A percentile compares a stretch with the other conserved stretches of the same genome.
Conservation (phyloP, 129 eudicot species). For the Flaveria bidentis region DNA sequence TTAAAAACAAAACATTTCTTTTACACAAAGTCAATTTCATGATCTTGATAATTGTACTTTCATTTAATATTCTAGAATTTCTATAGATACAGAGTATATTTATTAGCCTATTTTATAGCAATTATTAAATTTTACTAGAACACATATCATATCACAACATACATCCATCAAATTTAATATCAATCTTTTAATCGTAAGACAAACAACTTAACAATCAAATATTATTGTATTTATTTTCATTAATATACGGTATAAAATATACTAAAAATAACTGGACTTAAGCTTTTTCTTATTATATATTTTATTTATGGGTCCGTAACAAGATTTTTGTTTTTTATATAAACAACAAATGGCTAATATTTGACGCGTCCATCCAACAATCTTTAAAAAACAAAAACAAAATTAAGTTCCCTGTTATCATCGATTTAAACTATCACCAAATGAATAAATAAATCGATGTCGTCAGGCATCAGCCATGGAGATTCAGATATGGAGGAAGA, state of each 20-base stretch:
- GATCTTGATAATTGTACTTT: too few relatives aligned
- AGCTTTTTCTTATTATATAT: neutral
- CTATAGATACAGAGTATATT: too few relatives aligned
- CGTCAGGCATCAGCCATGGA: conserved; percentile 10
- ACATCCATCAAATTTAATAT: too few relatives aligned
- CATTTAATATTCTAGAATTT: too few relatives aligned
- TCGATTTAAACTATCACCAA: conserved; percentile 1
- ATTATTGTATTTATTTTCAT: neutral
- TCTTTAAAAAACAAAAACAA: neutral
- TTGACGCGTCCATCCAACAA: conserved; percentile 9
- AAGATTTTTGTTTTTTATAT: conserved; percentile 2
- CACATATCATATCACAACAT: too few relatives aligned
- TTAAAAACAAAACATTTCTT: too few relatives aligned
- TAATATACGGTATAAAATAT: neutral
- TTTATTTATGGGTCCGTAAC: neutral
- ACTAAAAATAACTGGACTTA: neutral
- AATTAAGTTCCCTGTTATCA: conserved; percentile 15
- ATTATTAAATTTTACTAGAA: too few relatives aligned
- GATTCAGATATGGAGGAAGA: neutral
- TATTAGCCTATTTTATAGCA: too few relatives aligned
- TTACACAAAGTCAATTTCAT: too few relatives aligned
- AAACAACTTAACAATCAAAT: too few relatives aligned
- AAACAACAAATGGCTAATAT: conserved; percentile 22
- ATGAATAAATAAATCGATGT: conserved; percentile 6
- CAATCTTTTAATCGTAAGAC: too few relatives aligned